phyloP scores from a whole-genome alignment of 768 basidiomycete species.

The Gyrodon lividus region DNA sequence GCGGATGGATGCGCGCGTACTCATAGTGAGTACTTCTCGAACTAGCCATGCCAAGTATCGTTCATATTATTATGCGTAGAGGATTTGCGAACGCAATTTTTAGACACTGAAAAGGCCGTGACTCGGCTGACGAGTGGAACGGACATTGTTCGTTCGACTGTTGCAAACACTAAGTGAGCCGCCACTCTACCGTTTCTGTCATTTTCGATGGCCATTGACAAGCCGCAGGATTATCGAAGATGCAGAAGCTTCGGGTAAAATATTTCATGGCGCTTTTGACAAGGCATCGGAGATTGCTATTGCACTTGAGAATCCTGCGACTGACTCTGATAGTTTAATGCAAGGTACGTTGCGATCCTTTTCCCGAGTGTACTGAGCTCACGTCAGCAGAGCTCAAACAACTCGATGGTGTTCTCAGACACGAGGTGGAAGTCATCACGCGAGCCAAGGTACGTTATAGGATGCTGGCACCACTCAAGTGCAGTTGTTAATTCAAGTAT shows the following conservation, averaged over 20 bases:
- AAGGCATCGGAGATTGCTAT: conserved; percentile 51
- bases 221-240: conserved; percentile 54
- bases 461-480: neutral
- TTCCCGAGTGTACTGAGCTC: neutral
- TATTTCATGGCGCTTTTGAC: conserved; percentile 60
- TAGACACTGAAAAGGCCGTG: conserved; percentile 53
- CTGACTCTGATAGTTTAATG: conserved; percentile 48
- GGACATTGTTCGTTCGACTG: conserved; percentile 52
- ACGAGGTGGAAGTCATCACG: conserved; percentile 57
- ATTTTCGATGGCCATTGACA: conserved; percentile 1
- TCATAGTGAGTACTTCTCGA: conserved; percentile 50
- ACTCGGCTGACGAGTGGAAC: conserved; percentile 55
- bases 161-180: conserved; percentile 47
- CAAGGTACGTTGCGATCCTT: conserved; percentile 41
- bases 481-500: conserved; percentile 26
- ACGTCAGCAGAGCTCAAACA: conserved; percentile 55
- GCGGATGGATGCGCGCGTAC: conserved; percentile 67
- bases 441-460: conserved; percentile 47
- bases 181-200: neutral
- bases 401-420: conserved; percentile 58
- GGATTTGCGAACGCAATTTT: conserved; percentile 55
- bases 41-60: neutral
- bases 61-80: conserved; percentile 37
- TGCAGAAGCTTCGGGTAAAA: conserved; percentile 51
- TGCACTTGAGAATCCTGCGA: conserved; percentile 53